Evolutionary conservation across 202 grass and related monocot species (phyloP).

Genomic region (Schoenoplectus triqueter): DNA sequence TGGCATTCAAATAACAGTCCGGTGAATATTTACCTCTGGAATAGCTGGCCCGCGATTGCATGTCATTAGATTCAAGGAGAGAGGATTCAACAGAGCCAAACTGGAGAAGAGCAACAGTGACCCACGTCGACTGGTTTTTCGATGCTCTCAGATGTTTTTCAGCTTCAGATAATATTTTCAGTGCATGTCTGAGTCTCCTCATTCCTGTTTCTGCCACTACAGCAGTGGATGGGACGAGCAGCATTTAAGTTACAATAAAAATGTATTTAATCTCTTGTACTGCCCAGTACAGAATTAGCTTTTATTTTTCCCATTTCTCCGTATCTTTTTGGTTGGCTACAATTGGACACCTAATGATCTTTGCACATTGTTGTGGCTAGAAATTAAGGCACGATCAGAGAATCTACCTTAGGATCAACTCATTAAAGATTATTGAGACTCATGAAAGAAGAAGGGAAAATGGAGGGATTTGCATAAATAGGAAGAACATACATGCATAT

Average conservation of each 20-base stretch:
- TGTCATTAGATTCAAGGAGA: constrained; percentile 61
- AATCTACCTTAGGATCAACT: background rate
- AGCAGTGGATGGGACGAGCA: background rate
- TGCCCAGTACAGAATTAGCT: background rate
- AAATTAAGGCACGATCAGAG: constrained; percentile 1
- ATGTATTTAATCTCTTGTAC: constrained; percentile 2
- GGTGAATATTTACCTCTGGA: constrained; percentile 44
- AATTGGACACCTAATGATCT: background rate
- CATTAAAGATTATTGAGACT: background rate
- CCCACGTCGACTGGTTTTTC: constrained; percentile 97
- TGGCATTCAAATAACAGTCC: constrained; percentile 1
- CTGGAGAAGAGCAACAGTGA: constrained; percentile 97
- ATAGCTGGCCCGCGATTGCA: constrained; percentile 42
- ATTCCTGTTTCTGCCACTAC: constrained; percentile 81
- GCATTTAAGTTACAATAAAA: constrained; percentile 17
- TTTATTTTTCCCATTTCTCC: background rate
- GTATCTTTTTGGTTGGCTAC: background rate
- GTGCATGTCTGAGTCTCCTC: constrained; percentile 83
- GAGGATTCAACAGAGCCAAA: constrained; percentile 74
- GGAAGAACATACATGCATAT: constrained; percentile 67
- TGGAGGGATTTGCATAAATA: background rate
- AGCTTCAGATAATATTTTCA: constrained; percentile 93
- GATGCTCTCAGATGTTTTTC: constrained; percentile 96
- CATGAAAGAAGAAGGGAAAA: background rate
- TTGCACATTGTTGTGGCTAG: background rate